Evolutionary conservation across 2,329 filamentous ascomycete genomes (phyloP), one percentile per base, ranked within the genome.

Genomic region (Calonectria pteridis): DNA sequence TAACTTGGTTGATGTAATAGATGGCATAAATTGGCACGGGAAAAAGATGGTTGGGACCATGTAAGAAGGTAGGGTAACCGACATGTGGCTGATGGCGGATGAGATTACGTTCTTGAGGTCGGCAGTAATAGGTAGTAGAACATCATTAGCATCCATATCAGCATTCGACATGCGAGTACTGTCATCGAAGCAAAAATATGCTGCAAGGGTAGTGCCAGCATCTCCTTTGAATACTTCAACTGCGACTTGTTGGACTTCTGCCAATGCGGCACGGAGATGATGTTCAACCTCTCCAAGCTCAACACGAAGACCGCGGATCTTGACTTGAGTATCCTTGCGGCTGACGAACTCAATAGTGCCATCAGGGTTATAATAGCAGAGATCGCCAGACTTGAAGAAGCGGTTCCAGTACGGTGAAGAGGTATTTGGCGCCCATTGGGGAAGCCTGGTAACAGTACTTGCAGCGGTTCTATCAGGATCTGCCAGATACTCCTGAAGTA

Each of bases 321-420:
- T 92, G 51, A 91, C 85, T 78, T 91, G 89, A 0, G 83, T 84
- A 75, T 91, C 89, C 74, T 89, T 64, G 9, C 59, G 59, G 23
- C 59, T 64, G 18, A 64, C 18, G 18, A 64, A 64, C 29, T 64
- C 59, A 10, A 64, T 64, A n/a, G 40, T 64, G 26, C 59, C 59
- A 49, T 64, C 28, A 3, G 26, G n/a, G 20, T 64, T 64, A 10
- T 64, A 49, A 11, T 46, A 64, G 40, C 59, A 64, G 16, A 64
- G 59, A 64, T 64, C 59, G 9, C 59, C 59, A 33, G 59, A 64
- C 16, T 64, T 64, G 35, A 64, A 64, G n/a, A 64, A 64, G 20
- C 59, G 59, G 26, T 64, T 64, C 59, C 59, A 64, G 26, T 46
- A 64, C 6, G 59, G 37, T 18, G 37, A 49, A 9, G 59, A n/a